Evolutionary conservation across 495 filamentous ascomycete species (phyloP).

Genomic region (Trichodelitschia bisporula): DNA sequence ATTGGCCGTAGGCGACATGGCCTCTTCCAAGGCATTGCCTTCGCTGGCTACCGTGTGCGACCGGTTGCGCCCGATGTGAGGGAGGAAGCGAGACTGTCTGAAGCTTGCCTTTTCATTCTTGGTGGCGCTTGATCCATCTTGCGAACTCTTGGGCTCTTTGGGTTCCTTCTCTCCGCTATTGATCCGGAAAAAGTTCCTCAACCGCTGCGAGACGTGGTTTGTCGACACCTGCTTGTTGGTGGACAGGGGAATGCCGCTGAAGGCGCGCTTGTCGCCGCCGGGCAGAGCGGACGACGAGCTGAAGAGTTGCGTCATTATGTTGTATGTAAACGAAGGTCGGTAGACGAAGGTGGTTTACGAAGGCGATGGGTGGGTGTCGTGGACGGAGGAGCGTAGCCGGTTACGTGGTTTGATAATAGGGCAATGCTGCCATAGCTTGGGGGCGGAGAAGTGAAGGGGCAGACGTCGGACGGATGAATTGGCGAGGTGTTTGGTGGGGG

Average conservation of each 20-base stretch:
- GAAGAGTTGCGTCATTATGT: slow-evolving; percentile 15
- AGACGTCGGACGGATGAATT: too few relatives aligned
- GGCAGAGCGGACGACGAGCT: slow-evolving; percentile 9
- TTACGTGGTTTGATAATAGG: too few relatives aligned
- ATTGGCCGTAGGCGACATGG: slow-evolving; percentile 72
- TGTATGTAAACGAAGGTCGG: too few relatives aligned
- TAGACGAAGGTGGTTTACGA: too few relatives aligned
- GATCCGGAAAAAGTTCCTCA: slow-evolving; percentile 97
- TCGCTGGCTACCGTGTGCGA: slow-evolving; percentile 86
- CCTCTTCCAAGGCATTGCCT: slow-evolving; percentile 70
- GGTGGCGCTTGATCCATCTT: slow-evolving; percentile 6
- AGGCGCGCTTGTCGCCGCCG: slow-evolving; percentile 13
- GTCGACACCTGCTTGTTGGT: slow-evolving; percentile 18
- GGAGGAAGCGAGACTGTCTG: slow-evolving; percentile 65
- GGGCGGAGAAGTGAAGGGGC: too few relatives aligned
- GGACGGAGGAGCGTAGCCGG: too few relatives aligned
- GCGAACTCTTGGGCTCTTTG: slow-evolving; percentile 20
- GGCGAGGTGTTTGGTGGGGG: too few relatives aligned
- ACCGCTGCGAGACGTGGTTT: slow-evolving; percentile 57
- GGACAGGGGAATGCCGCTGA: slow-evolving; percentile 11
- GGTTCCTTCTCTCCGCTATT: slow-evolving; percentile 26
- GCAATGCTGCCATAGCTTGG: too few relatives aligned
- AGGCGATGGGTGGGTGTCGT: too few relatives aligned
- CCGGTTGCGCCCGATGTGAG: slow-evolving; percentile 47
- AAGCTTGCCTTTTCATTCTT: slow-evolving; percentile 20